Evolutionary conservation across 2,329 filamentous ascomycete species (phyloP).

Genomic region (Cercospora nicotianae): DNA sequence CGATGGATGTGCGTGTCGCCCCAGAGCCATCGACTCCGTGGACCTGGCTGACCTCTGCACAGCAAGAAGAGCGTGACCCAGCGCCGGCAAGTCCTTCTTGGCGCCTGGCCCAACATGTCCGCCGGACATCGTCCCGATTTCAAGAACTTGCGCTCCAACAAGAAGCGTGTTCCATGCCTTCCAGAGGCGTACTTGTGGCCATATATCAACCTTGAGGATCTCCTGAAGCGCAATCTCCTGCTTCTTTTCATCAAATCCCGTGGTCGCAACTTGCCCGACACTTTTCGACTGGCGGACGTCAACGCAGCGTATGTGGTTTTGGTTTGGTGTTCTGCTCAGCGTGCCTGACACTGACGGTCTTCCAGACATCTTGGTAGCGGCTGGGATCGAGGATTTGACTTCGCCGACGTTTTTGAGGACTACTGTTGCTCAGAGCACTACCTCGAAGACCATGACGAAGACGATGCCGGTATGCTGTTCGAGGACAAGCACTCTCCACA

Average conservation of each 20-base stretch:
- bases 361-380: constrained; percentile 34
- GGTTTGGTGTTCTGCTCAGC: not conserved
- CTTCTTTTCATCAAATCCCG: constrained; percentile 56
- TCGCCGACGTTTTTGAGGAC: constrained; percentile 11
- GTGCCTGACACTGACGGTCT: not conserved
- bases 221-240: constrained; percentile 47
- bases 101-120: constrained; percentile 55
- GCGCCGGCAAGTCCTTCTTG: constrained; percentile 48
- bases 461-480: constrained; percentile 27
- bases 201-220: constrained; percentile 59
- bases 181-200: constrained; percentile 52
- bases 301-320: constrained; percentile 30
- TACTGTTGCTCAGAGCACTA: constrained; percentile 20
- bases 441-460: constrained; percentile 14
- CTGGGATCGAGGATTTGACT: constrained; percentile 18
- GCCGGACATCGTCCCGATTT: constrained; percentile 55
- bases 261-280: constrained; percentile 48
- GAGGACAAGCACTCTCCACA: constrained; percentile 33
- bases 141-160: constrained; percentile 32
- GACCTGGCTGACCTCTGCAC: constrained; percentile 1
- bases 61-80: constrained; percentile 53
- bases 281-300: constrained; percentile 52
- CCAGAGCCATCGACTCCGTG: no score
- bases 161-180: constrained; percentile 24
- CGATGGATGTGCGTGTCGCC: constrained; percentile 47